Conservation (phyloP, 2,329 filamentous ascomycete species). For the Pestalotiopsis sp. region DNA sequence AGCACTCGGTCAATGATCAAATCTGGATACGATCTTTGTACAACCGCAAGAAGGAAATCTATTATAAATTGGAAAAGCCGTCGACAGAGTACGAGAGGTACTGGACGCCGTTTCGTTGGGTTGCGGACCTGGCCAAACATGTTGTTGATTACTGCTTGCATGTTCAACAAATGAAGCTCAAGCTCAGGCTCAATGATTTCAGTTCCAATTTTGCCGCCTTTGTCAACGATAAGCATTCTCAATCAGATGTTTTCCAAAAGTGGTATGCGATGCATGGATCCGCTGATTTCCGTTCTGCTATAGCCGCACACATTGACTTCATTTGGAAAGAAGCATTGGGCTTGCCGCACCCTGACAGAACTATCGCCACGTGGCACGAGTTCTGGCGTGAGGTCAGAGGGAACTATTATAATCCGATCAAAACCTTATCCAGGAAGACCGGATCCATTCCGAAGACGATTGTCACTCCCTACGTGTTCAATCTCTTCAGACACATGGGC, state of each 20-base stretch:
- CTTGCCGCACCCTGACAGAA: constrained; percentile 35
- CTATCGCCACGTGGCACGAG: constrained; percentile 32
- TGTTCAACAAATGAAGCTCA: constrained; percentile 28
- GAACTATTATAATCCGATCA: constrained; percentile 32
- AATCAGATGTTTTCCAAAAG: constrained; percentile 39
- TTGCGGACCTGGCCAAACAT: constrained; percentile 71
- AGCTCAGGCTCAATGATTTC: constrained; percentile 60
- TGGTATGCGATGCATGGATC: constrained; percentile 57
- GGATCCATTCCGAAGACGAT: constrained; percentile 49
- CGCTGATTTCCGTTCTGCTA: constrained; percentile 63
- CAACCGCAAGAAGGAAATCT: constrained; percentile 50
- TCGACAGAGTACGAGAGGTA: constrained; percentile 63
- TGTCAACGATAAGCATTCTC: constrained; percentile 48
- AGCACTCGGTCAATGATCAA: constrained; percentile 48
- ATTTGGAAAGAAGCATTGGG: constrained; percentile 65
- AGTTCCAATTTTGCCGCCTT: constrained; percentile 57
- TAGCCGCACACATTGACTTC: constrained; percentile 63
- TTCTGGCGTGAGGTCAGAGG: constrained; percentile 57
- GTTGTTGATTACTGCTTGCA: constrained; percentile 65
- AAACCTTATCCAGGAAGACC: constrained; percentile 5
- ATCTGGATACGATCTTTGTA: constrained; percentile 66
- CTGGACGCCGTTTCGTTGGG: constrained; percentile 67
- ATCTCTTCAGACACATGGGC: constrained; percentile 65
- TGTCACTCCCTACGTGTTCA: constrained; percentile 69
- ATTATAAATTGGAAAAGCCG: constrained; percentile 64